Base-by-base conservation (phyloP, 2,329 filamentous ascomycete genomes). In the Septoria linicola region DNA sequence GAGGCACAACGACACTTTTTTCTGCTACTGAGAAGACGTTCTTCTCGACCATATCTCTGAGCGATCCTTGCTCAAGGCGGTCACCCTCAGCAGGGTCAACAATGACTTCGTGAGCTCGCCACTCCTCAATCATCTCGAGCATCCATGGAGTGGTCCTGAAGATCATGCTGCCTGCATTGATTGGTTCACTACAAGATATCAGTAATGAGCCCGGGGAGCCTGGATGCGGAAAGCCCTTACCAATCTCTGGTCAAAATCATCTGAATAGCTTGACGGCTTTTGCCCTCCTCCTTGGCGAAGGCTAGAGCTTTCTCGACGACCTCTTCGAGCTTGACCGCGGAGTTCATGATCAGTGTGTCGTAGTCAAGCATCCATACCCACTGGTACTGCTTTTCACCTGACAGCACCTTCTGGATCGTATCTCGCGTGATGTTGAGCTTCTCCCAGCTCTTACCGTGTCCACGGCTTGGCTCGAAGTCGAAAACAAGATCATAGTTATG, bases 331-430 rank as follows among this genome's bases (percentile, higher is more conserved):
- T 63, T 65, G 51, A 68, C 66, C 3, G 63, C 59, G 13, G 68
- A 70, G 44, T 72, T 71, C 11, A 68, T 73, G 54, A 73, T 66
- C 13, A 73, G 57, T 1, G 69, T 71, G 53, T 73, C 70, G 36
- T 70, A 71, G 54, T 73, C 70, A 8, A 72, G 55, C 69, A 70
- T 72, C 71, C 71, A 73, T 16, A 73, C 64, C 71, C 71, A 73
- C 48, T 72, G 68, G 50, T 68, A 58, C 6, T 41, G 46, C 7
- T 49, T 68, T 51, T 65, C 66, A 34, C 57, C 63, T 4, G 67
- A 61, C 10, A 37, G 32, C 19, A 31, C n/a, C 17, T 19, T 16
- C 20, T 45, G 42, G n/a, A 45, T 45, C 1, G 49, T 40, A 27
- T 46, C 43, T 34, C 34, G 23, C 8, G 49, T 49, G 67, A 72